Evolutionary conservation across 2,329 filamentous ascomycete genomes (phyloP).

Genomic region (Beauveria medogensis): DNA sequence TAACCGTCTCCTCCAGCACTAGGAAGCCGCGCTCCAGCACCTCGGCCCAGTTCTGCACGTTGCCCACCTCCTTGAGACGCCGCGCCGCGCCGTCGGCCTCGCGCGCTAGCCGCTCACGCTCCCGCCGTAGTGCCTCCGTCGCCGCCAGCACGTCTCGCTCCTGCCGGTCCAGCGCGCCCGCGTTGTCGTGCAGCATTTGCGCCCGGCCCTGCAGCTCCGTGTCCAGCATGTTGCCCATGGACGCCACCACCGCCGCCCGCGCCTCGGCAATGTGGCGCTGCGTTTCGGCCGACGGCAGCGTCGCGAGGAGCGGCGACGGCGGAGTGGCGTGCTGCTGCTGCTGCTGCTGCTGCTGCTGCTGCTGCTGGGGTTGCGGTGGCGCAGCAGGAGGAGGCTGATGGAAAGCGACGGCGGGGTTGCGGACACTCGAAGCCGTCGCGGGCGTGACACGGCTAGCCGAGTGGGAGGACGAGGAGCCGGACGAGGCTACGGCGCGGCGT

Average conservation of each 20-base stretch:
- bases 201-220: constrained; percentile 60
- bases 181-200: constrained; percentile 60
- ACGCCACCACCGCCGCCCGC: constrained; percentile 50
- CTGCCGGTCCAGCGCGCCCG: constrained; percentile 56
- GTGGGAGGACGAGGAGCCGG: not conserved
- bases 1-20: constrained; percentile 56
- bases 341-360: not conserved
- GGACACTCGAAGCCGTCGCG: not conserved
- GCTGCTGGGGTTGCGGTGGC: not conserved
- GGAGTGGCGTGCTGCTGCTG: not conserved
- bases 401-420: not conserved
- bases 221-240: constrained; percentile 63
- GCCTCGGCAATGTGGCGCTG: constrained; percentile 46
- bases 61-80: constrained; percentile 68
- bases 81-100: constrained; percentile 55
- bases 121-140: constrained; percentile 50
- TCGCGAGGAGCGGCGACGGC: constrained; percentile 23
- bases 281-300: constrained; percentile 33
- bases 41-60: constrained; percentile 84
- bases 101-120: constrained; percentile 57
- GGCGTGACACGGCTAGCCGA: not conserved
- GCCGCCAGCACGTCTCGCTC: constrained; percentile 56
- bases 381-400: not conserved
- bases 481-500: not conserved
- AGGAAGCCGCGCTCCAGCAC: constrained; percentile 63